Evolutionary conservation across 495 filamentous ascomycete genomes (phyloP).

Genomic region (Penicillium maclennaniae): DNA sequence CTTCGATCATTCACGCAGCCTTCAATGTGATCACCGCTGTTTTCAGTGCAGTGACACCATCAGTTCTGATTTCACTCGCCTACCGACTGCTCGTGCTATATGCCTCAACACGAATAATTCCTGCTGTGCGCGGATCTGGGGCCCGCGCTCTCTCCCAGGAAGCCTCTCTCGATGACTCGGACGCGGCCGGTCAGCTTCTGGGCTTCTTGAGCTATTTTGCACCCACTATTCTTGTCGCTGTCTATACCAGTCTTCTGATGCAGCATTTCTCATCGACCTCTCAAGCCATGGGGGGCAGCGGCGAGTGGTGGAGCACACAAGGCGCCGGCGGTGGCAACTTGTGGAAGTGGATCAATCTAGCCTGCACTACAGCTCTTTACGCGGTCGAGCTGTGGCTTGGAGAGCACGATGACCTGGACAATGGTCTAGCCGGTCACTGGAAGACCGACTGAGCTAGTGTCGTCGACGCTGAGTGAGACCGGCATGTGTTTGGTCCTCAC

Average conservation of each 20-base stretch:
- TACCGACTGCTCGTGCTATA: slow-evolving; percentile 94
- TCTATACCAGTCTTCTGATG: slow-evolving; percentile 95
- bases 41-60: slow-evolving; percentile 88
- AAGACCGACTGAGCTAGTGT: slow-evolving; percentile 74
- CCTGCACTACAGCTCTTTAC: slow-evolving; percentile 81
- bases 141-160: slow-evolving; percentile 78
- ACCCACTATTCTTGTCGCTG: slow-evolving; percentile 85
- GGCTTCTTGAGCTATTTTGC: slow-evolving; percentile 87
- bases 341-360: slow-evolving; percentile 91
- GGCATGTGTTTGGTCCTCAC: background rate
- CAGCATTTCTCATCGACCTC: slow-evolving; percentile 84
- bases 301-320: slow-evolving; percentile 82
- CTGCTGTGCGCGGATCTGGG: slow-evolving; percentile 81
- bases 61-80: slow-evolving; percentile 86
- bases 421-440: slow-evolving; percentile 74
- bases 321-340: slow-evolving; percentile 77
- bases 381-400: slow-evolving; percentile 83
- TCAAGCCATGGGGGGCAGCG: slow-evolving; percentile 53
- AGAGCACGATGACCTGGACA: slow-evolving; percentile 66
- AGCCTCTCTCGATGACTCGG: slow-evolving; percentile 76
- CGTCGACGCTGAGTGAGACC: background rate
- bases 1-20: slow-evolving; percentile 75
- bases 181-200: slow-evolving; percentile 73
- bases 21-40: slow-evolving; percentile 86
- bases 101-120: slow-evolving; percentile 92